Base-by-base conservation (phyloP, 2,329 filamentous ascomycete species). In the Fusarium verticillioides region DNA sequence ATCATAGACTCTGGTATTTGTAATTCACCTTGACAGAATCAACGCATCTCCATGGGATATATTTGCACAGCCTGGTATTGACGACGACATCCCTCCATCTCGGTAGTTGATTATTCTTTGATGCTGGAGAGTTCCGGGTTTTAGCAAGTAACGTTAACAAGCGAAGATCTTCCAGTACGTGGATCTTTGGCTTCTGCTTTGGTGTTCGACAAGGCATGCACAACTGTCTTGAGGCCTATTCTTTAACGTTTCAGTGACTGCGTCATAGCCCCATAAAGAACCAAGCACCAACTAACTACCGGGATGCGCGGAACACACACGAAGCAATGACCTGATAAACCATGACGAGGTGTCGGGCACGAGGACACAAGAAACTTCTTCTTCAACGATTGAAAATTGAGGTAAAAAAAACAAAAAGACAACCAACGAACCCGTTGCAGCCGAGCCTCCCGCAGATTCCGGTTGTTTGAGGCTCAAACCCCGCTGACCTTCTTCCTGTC, bases 191-290 rank as follows among this genome's bases (percentile, higher is more conserved):
- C 32, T 43, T 32, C 42, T 37, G 47, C 50, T 32, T 36, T 40
- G 21, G 26, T 44, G 64, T 70, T 59, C 56, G 59, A 69, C 67
- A 44, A 28, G n/a, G 28, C 37, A 36, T 42, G 34, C 37, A n/a
- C 34, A 54, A 40, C 50, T 13, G 10, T 23, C 21, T 43, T 23
- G 39, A 47, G 58, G 54, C 32, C 40, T 50, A 21, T 50, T 60
- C 49, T 66, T 57, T 46, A 46, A 72, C 58, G 66, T 63, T 68
- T 66, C 58, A 68, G 36, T 54, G 37, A 37, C 64, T 74, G 71
- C 71, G 71, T 73, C 71, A 74, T 73, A 65, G 71, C 71, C 67
- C 70, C 62, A 46, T 74, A 44, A 49, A 58, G 63, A 66, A 54
- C 42, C 53, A 42, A 47, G 39, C 32, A 60, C 60, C 50, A 67